Percentiles rank a stretch among this genome's conserved stretches.
phyloP scores from a whole-genome alignment of 345 rosid species.

The Excoecaria cochinchinensis region DNA sequence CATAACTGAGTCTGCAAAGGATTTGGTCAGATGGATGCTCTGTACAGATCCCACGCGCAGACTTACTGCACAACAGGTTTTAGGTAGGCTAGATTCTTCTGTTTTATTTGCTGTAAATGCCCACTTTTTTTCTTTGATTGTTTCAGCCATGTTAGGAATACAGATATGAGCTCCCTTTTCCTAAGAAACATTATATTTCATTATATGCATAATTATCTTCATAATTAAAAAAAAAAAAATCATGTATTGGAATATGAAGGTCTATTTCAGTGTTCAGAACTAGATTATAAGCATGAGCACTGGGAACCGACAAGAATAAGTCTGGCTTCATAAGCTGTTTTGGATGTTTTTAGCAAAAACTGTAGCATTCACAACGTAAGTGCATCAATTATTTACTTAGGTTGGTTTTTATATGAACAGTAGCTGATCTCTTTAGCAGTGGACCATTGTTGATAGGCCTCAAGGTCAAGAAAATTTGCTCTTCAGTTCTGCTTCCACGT shows the following conservation, averaged over 20 bases:
- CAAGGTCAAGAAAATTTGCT: background rate
- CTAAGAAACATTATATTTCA: too few species aligned
- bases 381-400: background rate
- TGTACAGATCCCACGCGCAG: constrained; percentile 48
- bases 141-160: background rate
- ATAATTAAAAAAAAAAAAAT: too few species aligned
- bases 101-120: background rate
- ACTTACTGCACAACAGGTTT: constrained; percentile 52
- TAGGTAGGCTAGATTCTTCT: constrained; percentile 42
- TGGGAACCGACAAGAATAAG: too few species aligned
- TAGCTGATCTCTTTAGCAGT: background rate
- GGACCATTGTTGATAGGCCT: background rate
- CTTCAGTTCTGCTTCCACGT: background rate
- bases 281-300: too few species aligned
- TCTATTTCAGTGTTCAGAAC: too few species aligned
- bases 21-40: constrained; percentile 58
- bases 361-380: background rate
- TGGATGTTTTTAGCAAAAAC: background rate
- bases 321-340: too few species aligned
- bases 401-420: background rate
- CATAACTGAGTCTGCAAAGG: constrained; percentile 52
- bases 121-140: background rate
- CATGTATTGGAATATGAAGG: too few species aligned
- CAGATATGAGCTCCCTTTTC: too few species aligned
- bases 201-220: too few species aligned